phyloP scores from a whole-genome alignment of 176 grass and related monocot species.

The Oryza glumipatula region DNA sequence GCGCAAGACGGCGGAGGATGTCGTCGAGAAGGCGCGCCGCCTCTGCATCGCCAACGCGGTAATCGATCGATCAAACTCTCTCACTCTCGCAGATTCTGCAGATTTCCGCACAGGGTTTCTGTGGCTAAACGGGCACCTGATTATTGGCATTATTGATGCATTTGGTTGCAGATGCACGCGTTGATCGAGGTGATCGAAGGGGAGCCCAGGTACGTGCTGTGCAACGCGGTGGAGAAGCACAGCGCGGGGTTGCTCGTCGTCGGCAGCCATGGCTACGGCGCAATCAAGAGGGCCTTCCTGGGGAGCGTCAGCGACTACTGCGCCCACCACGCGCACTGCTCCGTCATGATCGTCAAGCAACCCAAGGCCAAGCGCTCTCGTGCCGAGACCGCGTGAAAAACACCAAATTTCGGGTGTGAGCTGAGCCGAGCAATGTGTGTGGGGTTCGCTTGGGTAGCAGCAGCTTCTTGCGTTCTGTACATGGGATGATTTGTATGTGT shows the following conservation, averaged over 20 bases:
- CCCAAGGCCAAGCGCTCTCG: constrained; percentile 36
- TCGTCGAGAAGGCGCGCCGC: constrained; percentile 51
- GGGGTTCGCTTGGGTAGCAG: not conserved
- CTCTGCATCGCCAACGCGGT: constrained; percentile 55
- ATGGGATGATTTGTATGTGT: not conserved
- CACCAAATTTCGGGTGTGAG: not conserved
- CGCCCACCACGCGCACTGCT: constrained; percentile 61
- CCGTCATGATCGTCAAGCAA: constrained; percentile 71
- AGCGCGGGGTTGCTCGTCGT: constrained; percentile 52
- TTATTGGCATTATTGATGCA: too few species aligned
- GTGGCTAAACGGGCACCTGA: too few species aligned
- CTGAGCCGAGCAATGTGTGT: not conserved
- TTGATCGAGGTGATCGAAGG: constrained; percentile 64
- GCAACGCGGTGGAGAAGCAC: constrained; percentile 57
- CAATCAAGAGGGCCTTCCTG: constrained; percentile 61
- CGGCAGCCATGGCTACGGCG: constrained; percentile 72
- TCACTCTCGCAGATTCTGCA: not conserved
- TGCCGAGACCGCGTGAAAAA: not conserved
- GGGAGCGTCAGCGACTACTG: constrained; percentile 88
- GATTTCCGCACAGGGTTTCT: too few species aligned
- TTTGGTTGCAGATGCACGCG: constrained; percentile 41
- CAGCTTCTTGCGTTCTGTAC: not conserved
- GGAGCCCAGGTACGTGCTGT: constrained; percentile 56
- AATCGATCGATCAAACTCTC: not conserved
- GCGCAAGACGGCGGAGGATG: constrained; percentile 50